Evolutionary conservation across 148 eudicot genomes (phyloP).

Genomic region (Vaccinium darrowii): DNA sequence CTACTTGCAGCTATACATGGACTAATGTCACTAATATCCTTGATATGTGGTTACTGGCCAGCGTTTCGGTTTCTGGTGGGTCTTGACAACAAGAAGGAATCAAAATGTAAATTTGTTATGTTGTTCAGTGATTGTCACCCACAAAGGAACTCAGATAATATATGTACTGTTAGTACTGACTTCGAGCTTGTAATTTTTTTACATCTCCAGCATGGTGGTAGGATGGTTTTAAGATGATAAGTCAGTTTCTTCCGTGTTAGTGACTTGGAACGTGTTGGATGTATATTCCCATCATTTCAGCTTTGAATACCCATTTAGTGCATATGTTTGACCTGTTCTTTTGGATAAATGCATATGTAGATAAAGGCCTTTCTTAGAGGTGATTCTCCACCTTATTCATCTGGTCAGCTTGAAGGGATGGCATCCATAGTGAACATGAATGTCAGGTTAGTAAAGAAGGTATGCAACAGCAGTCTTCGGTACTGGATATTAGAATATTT

Average conservation of each 20-base stretch:
- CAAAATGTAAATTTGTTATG: not conserved
- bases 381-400: conserved; percentile 68
- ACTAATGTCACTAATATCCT: not conserved
- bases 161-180: not conserved
- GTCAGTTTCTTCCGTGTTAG: no score
- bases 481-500: conserved; percentile 79
- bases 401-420: conserved; percentile 85
- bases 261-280: not conserved
- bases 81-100: not conserved
- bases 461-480: conserved; percentile 65
- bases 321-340: conserved; percentile 8
- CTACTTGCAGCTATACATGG: conserved; percentile 10
- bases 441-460: conserved; percentile 52
- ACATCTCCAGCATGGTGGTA: not conserved
- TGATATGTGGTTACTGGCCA: not conserved
- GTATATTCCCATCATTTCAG: not conserved
- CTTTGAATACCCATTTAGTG: not conserved
- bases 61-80: not conserved
- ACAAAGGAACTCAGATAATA: not conserved
- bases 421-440: conserved; percentile 69
- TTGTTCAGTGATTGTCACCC: not conserved
- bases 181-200: not conserved
- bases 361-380: conserved; percentile 91
- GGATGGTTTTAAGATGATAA: not conserved
- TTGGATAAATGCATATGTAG: conserved; percentile 32